Evolutionary conservation across 176 grass and related monocot species (phyloP).

Genomic region (Oryza coarctata): DNA sequence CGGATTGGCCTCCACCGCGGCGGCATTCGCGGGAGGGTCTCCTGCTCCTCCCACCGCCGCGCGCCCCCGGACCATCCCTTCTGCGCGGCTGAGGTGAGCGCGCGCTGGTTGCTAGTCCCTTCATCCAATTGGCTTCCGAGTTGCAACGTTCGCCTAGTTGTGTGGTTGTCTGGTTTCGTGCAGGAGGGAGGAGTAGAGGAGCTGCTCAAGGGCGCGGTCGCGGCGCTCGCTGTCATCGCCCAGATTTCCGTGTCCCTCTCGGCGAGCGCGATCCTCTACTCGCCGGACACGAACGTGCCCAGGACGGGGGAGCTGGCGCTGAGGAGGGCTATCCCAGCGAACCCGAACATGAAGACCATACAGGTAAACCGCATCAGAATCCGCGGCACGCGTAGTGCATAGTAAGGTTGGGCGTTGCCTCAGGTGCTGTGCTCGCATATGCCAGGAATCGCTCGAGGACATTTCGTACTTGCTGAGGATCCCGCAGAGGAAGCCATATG

Average conservation of each 20-base stretch:
- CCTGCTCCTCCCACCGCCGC: conserved; percentile 10
- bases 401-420: not conserved
- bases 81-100: conserved; percentile 25
- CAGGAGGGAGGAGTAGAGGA: conserved; percentile 31
- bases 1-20: not conserved
- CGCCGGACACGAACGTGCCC: conserved; percentile 85
- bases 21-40: conserved; percentile 16
- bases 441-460: conserved; percentile 84
- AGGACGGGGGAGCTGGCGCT: conserved; percentile 92
- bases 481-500: conserved; percentile 92
- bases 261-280: conserved; percentile 82
- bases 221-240: conserved; percentile 58
- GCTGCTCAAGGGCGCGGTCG: conserved; percentile 48
- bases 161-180: not conserved
- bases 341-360: conserved; percentile 83
- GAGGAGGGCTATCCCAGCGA: conserved; percentile 84
- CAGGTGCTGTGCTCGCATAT: conserved; percentile 27
- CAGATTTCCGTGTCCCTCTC: conserved; percentile 69
- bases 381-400: not conserved
- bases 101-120: not conserved
- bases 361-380: conserved; percentile 42
- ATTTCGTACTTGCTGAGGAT: conserved; percentile 93
- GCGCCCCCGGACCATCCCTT: not conserved
- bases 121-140: not conserved
- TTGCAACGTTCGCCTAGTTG: not conserved